Conservation (phyloP, 225 moss, liverwort and hornwort species). For the Polytrichum formosum region DNA sequence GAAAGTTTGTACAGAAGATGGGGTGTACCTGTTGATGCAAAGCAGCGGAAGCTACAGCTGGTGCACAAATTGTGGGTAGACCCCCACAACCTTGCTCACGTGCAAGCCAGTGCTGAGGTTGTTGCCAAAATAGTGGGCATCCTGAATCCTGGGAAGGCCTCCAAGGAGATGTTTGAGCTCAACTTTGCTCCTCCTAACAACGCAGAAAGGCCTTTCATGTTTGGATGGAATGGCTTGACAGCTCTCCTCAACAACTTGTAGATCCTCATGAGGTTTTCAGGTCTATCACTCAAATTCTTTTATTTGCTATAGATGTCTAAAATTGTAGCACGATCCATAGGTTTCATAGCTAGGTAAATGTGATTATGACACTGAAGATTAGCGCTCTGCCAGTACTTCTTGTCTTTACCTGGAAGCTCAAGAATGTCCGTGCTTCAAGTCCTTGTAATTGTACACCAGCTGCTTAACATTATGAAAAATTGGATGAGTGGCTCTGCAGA, state of each 20-base stretch:
- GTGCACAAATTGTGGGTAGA: slow-evolving; percentile 54
- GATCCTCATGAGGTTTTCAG: slow-evolving; percentile 3
- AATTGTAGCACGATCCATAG: background rate
- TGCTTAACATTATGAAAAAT: background rate
- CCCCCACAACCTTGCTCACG: slow-evolving; percentile 48
- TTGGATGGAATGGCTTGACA: slow-evolving; percentile 56
- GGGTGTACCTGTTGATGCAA: slow-evolving; percentile 51
- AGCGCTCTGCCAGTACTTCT: background rate
- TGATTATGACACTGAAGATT: slow-evolving; percentile 4
- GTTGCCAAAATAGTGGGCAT: slow-evolving; percentile 63
- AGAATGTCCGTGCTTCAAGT: background rate
- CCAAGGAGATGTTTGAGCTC: slow-evolving; percentile 70
- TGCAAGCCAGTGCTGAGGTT: slow-evolving; percentile 65
- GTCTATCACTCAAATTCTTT: background rate
- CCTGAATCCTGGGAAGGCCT: slow-evolving; percentile 53
- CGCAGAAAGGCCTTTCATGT: slow-evolving; percentile 36
- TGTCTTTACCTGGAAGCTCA: slow-evolving; percentile 3
- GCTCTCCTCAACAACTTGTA: slow-evolving; percentile 49
- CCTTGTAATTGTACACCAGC: slow-evolving; percentile 8
- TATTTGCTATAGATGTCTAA: background rate
- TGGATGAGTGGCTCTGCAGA: too few relatives aligned
- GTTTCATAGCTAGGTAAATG: background rate
- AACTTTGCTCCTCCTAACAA: slow-evolving; percentile 53
- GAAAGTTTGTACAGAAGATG: slow-evolving; percentile 42
- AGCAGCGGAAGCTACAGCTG: slow-evolving; percentile 58